Base-by-base conservation (phyloP, 2,329 filamentous ascomycete genomes). In the Hirsutella rhossiliensis region DNA sequence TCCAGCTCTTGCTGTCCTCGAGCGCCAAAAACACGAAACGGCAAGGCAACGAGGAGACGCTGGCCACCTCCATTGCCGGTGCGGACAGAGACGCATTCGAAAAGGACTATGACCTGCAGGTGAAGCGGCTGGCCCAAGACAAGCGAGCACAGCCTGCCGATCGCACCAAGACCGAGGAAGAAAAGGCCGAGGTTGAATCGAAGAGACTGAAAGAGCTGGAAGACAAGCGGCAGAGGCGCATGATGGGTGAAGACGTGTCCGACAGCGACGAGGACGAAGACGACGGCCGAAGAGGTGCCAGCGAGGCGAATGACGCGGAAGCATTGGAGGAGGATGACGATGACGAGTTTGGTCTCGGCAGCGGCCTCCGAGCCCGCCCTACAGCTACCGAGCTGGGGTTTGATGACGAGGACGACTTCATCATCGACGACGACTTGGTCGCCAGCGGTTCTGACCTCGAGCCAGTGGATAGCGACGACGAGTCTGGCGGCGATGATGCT, bases 331-430 rank as follows among this genome's bases (percentile, higher is more conserved):
- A 68, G 5, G 72, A 70, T 13, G 69, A 76, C 13, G 64, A 67
- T 1, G 75, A 78, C 29, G 71, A 74, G 45, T 84, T 77, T 57
- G 75, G 75, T 3, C 65, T 83, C 15, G 79, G 79, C 30, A 59
- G 62, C 41, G 78, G 78, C 38, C 76, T 82, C 50, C 75, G 68
- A 54, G 65, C 68, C 43, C 68, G 71, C 20, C 71, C 70, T 29
- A 78, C 76, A 8, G 74, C 73, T 4, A 70, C 74, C 11, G 74
- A 82, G 46, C 62, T 88, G 17, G 85, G 80, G 6, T 82, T 94
- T 30, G 88, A 95, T 51, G 90, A 96, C 53, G 90, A 97, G 58
- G 90, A 97, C 54, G 87, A 96, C 54, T 97, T 97, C 55, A 60
- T 90, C 23, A 80, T 96, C 48, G 90, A 97, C 47, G 86, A 92